Evolutionary conservation across 768 basidiomycete species (phyloP), one percentile per base, ranked within the genome.

Genomic region (Macrolepiota dolichaula): DNA sequence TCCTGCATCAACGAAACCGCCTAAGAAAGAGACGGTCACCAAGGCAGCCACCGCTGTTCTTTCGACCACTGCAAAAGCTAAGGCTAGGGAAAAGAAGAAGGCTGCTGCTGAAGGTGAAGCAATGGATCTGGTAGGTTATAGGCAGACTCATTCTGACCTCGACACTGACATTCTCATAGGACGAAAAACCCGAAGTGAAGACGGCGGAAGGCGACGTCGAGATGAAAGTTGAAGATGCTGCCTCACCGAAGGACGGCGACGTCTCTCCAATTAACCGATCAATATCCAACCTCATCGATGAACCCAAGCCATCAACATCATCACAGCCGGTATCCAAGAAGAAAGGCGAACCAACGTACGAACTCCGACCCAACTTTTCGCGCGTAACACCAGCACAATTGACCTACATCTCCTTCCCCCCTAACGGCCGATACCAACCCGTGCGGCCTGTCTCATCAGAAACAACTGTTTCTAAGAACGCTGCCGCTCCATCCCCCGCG

Each of bases 51-150:
- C 95, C 13, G 97, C 96, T 37, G 96, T 99, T 11, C 82, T 99
- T 42, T 97, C 94, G 7, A 98, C 97, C 0, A 99, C 97, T 1
- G 96, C 95, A 0, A 96, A 94, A 73, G 94, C 92, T n/a, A 94
- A 93, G 72, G 95, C 95, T 1, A 83, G 97, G 64, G 94, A 95
- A 70, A 96, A 92, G 82, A 91, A 86, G 68, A 94, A 97, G 74
- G 92, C 91, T 47, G 91, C 85, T 44, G 87, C 85, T 3, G 94
- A 94, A 53, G 85, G 83, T 11, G 91, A 91, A 50, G 78, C 80
- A 1, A 94, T 95, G 87, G 92, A 96, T 22, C 82, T 85, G 53
- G 94, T 95, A 67, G 75, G 87, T 74, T n/a, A 9, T 25, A 32
- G 1, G 46, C 57, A 55, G 7, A 24, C 12, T 44, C 40, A 29